These are phyloP conservation scores for Nymphaea colorata DNA, from an alignment of 164 flowering plant genomes.

Conservation along the genomic window DNA sequence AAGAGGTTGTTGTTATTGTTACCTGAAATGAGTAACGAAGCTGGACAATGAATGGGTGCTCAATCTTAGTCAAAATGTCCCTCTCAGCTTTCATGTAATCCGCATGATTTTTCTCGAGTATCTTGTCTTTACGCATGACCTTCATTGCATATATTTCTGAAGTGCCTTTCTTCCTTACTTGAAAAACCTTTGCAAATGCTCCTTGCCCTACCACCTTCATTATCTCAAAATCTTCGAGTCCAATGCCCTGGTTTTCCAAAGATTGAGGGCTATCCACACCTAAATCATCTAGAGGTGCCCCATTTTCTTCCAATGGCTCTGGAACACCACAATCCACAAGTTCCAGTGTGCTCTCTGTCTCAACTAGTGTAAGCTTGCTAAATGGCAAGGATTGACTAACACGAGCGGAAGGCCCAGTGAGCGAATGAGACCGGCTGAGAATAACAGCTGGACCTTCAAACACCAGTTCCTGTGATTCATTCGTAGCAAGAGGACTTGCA, in stretches of 20 bases:
- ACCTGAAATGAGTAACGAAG: constrained; percentile 92
- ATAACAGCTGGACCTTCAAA: constrained; percentile 56
- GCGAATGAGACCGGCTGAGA: constrained; percentile 57
- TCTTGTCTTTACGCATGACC: constrained; percentile 84
- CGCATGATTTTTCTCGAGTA: constrained; percentile 74
- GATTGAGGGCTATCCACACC: constrained; percentile 11
- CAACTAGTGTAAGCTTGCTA: constrained; percentile 42
- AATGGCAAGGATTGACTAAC: constrained; percentile 42
- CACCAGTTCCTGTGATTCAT: constrained; percentile 24
- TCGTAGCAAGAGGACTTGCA: constrained; percentile 16
- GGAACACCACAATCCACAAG: constrained; percentile 21
- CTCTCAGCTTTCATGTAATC: constrained; percentile 92
- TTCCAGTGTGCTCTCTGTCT: constrained; percentile 34
- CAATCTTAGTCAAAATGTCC: constrained; percentile 73
- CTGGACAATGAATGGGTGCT: constrained; percentile 80
- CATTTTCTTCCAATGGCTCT: constrained; percentile 16
- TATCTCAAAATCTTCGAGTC: constrained; percentile 80
- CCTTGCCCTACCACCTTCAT: constrained; percentile 88
- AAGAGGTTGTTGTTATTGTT: constrained; percentile 1
- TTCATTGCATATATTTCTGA: constrained; percentile 92
- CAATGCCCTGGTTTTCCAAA: constrained; percentile 21
- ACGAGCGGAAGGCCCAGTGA: constrained; percentile 59
- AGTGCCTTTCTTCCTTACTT: constrained; percentile 68
- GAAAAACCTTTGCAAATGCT: constrained; percentile 86
- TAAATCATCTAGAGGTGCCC: constrained; percentile 11